Evolutionary conservation across 331 rosid species (phyloP), one percentile per base, ranked within the genome.

Genomic region (Arachis monticola): DNA sequence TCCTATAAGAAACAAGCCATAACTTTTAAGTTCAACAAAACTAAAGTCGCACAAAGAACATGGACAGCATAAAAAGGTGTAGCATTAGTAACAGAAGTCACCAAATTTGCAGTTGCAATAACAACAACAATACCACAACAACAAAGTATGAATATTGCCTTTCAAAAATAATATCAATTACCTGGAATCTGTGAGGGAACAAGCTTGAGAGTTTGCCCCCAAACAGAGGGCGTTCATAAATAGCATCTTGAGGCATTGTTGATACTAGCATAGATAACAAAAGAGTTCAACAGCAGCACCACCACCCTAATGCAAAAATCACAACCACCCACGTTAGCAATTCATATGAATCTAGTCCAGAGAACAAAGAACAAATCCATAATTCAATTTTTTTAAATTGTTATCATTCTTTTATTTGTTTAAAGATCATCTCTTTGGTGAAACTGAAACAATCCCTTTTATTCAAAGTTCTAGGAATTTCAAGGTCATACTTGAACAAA

Each of bases 101-200:
- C 40, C 3, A 35, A 17, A 17, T 17, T 17, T 17, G 22, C 22
- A 17, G 22, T 17, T 17, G 22, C 22, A 17, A 17, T 35, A 17
- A 17, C 22, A 35, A 35, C 0, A 63, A 6, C 10, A 44, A 1
- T 1, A 44, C 9, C 5, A 44, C 9, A 44, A 44, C 9, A 44
- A 44, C 1, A 3, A 60, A 11, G n/a, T 12, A 46, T 40, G 5
- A 10, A 77, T 47, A 67, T 32, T 5, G 50, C 31, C 10, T 10
- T 45, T 0, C 57, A 13, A 1, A 8, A 12, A 50, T 80, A 10
- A 2, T n/a, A 53, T 51, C 5, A 61, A 68, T 46, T 74, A 90
- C 98, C 98, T 86, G 86, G 60, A 89, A 91, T 44, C 97, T 76
- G 8, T 63, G 70, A 44, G 98, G 92, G 64, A 91, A 86, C 38